Evolutionary conservation across 805 yeast genomes (phyloP), one percentile per base, ranked within the genome.

Genomic region (Maudiozyma saulgeensis): DNA sequence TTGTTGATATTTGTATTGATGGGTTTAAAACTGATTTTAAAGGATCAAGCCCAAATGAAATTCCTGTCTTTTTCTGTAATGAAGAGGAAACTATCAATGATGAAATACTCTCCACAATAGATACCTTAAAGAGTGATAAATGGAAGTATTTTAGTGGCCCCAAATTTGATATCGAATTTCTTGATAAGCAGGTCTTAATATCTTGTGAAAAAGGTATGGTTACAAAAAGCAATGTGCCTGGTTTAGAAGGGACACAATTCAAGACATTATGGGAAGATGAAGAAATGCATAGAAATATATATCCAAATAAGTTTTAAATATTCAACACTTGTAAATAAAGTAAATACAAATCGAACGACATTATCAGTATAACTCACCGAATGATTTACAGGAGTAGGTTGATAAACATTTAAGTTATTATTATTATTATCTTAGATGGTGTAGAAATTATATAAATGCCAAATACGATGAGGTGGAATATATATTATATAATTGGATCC

Each of bases 141-240:
- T 90, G 96, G 96, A 77, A 69, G 37, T 88, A 69, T 63, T 90
- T 88, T 1, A 70, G 74, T 19, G 84, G 96, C 0, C 96, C 97
- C 0, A 73, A 71, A 51, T 93, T 91, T 62, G 71, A 75, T 40
- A 80, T 85, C 50, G 57, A 59, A 1, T 61, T 84, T 2, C n/a
- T 18, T 59, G 57, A 2, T 65, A 63, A 63, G 0, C 62, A 66
- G 39, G 53, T 61, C 51, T 61, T 55, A 34, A 71, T 76, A 42
- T 50, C 60, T 2, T 81, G 88, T 3, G 81, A 75, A 6, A 80
- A 77, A 50, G 85, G 86, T 1, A 41, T 53, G 2, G 54, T 65
- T 16, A 45, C 47, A 1, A 52, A 57, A 2, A 55, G 62, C 23
- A 42, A 50, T 13, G 43, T 45, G 2, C 47, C 51, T 5, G 48